Evolutionary conservation across 1,284 basidiomycete genomes (phyloP).

Genomic region (Pseudozyma thailandica): DNA sequence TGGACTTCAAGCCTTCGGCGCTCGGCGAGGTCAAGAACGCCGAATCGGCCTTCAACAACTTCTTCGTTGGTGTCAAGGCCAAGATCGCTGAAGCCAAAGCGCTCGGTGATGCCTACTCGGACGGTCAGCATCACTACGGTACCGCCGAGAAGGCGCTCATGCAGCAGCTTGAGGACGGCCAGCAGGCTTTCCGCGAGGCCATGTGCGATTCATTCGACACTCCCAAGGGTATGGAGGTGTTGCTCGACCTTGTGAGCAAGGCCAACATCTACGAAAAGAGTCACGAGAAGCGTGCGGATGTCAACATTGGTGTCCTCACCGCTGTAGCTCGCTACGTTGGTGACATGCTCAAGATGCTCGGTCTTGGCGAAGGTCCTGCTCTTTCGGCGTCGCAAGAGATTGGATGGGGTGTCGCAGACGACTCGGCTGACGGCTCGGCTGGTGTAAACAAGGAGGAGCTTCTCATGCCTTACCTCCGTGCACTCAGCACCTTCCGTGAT

Average conservation of each 20-base stretch:
- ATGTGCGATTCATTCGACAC: constrained; percentile 99
- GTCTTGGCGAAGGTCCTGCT: constrained; percentile 80
- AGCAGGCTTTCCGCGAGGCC: constrained; percentile 83
- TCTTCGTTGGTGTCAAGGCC: constrained; percentile 88
- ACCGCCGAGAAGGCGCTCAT: constrained; percentile 51
- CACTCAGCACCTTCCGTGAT: constrained; percentile 90
- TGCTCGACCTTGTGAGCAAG: constrained; percentile 85
- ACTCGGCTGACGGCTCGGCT: constrained; percentile 26
- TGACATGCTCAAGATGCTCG: constrained; percentile 92
- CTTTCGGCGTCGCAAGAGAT: constrained; percentile 47
- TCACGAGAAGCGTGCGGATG: constrained; percentile 68
- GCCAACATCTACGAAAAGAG: constrained; percentile 84
- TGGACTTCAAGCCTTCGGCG: constrained; percentile 92
- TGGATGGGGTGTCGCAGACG: constrained; percentile 60
- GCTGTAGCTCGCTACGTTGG: constrained; percentile 85
- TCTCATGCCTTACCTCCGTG: constrained; percentile 88
- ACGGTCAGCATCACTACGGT: constrained; percentile 70
- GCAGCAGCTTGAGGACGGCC: constrained; percentile 78
- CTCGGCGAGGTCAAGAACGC: constrained; percentile 86
- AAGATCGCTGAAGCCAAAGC: constrained; percentile 71
- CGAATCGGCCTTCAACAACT: constrained; percentile 91
- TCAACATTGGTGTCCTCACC: constrained; percentile 79
- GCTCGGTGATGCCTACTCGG: constrained; percentile 70
- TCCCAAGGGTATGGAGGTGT: constrained; percentile 79
- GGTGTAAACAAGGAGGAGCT: constrained; percentile 78